These are phyloP conservation scores for Rachicladosporium sp. DNA, from an alignment of 2,329 filamentous ascomycete species.

Conservation along the genomic window DNA sequence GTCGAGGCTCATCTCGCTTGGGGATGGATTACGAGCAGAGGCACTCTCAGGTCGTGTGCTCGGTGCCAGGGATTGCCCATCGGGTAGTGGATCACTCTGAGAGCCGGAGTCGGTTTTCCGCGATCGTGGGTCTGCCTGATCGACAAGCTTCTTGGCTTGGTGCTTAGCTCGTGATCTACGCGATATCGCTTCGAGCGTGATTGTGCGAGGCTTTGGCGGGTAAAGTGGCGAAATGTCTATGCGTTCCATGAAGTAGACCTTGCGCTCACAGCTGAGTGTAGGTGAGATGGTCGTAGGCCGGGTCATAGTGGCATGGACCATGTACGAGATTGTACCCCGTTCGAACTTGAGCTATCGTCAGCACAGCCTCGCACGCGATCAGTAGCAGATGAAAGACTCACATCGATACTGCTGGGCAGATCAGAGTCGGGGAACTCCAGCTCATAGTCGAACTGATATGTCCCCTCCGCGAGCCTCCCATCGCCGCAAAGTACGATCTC, in stretches of 20 bases:
- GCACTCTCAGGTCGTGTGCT: conserved; percentile 21
- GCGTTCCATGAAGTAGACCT: conserved; percentile 65
- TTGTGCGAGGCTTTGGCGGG: conserved; percentile 65
- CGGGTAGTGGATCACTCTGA: conserved; percentile 12
- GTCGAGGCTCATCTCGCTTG: conserved; percentile 36
- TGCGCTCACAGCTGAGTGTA: conserved; percentile 66
- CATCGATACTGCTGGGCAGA: conserved; percentile 87
- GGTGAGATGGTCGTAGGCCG: conserved; percentile 77
- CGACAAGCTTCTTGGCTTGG: conserved; percentile 24
- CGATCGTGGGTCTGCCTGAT: conserved; percentile 14
- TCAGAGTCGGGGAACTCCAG: conserved; percentile 55
- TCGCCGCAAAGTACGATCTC: conserved; percentile 70
- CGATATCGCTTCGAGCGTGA: conserved; percentile 77
- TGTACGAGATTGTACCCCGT: conserved; percentile 81
- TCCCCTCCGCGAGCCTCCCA: conserved; percentile 58
- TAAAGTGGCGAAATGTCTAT: conserved; percentile 71
- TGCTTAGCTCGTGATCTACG: conserved; percentile 54
- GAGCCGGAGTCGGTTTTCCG: conserved; percentile 13
- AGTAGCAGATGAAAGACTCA: conserved; percentile 36
- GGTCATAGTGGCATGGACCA: conserved; percentile 80
- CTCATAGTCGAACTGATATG: conserved; percentile 70
- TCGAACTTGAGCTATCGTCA: conserved; percentile 60
- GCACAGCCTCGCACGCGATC: neutral
- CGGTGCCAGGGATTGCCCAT: conserved; percentile 16
- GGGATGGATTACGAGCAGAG: conserved; percentile 30